A percentile compares a stretch with the other conserved stretches of the same genome.
These are phyloP conservation scores for Populus hybrid DNA, from an alignment of 441 rosid genomes.

Conservation along the genomic window DNA sequence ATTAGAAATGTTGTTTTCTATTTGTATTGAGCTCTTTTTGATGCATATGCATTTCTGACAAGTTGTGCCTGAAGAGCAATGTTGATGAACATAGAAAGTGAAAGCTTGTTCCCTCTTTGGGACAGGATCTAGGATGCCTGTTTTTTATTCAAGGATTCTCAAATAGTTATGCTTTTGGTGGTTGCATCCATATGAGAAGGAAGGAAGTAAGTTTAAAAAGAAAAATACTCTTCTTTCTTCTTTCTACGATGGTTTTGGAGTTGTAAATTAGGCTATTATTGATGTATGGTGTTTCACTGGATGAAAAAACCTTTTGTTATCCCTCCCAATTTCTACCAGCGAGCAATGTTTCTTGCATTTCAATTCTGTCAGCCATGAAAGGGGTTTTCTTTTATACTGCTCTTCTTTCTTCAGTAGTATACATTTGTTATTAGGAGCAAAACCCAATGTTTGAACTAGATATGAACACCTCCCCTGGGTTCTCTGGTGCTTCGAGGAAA, in stretches of 20 bases:
- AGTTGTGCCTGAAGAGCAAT: not conserved
- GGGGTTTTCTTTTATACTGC: not conserved
- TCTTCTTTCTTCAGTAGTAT: not conserved
- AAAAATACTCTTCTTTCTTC: not conserved
- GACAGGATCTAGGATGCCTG: not conserved
- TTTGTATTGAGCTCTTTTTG: not conserved
- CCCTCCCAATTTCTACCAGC: not conserved
- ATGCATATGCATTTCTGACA: not conserved
- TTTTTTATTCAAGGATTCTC: not conserved
- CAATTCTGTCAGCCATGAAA: not conserved
- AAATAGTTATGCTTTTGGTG: not conserved
- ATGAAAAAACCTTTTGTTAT: not conserved
- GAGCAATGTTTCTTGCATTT: not conserved
- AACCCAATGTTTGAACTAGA: not conserved
- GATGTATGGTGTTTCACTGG: not conserved
- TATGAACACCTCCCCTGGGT: not conserved
- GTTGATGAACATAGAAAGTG: not conserved
- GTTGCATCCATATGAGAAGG: not conserved
- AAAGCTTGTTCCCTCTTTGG: not conserved
- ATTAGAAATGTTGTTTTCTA: not conserved
- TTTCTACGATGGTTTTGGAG: not conserved
- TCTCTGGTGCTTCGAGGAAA: not conserved
- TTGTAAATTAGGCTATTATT: not conserved
- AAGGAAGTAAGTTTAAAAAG: not conserved
- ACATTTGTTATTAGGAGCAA: not conserved